These are phyloP conservation scores for Neurospora cerealis DNA, from an alignment of 495 filamentous ascomycete species.

Conservation along the genomic window DNA sequence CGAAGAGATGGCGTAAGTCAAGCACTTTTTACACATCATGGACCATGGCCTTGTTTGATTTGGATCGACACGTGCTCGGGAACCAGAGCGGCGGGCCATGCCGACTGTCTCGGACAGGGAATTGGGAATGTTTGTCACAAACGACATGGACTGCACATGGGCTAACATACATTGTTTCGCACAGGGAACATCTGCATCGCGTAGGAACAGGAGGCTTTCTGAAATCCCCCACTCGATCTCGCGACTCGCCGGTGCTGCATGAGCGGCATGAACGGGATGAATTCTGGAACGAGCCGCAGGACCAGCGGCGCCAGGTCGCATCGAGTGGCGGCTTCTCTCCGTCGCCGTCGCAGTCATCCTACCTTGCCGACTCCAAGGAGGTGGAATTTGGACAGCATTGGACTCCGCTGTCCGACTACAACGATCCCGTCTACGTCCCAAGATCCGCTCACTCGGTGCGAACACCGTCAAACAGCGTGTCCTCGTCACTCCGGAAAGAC, in stretches of 20 bases:
- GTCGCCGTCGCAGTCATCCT: neutral
- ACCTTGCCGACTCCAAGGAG: neutral
- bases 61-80: neutral
- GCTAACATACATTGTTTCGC: neutral
- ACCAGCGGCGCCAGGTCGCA: neutral
- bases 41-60: neutral
- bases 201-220: conserved; percentile 4
- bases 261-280: conserved; percentile 5
- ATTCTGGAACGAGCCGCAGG: neutral
- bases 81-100: neutral
- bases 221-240: conserved; percentile 1
- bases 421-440: conserved; percentile 6
- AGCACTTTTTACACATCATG: neutral
- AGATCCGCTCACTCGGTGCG: conserved; percentile 2
- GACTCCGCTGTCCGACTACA: conserved; percentile 1
- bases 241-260: neutral
- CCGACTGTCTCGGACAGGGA: neutral
- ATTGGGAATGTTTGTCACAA: conserved; percentile 1
- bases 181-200: conserved; percentile 7
- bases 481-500: conserved; percentile 12
- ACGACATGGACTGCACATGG: conserved; percentile 1
- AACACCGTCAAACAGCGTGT: neutral
- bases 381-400: conserved; percentile 1
- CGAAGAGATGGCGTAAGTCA: conserved; percentile 12
- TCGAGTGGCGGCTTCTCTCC: neutral